phyloP scores from a whole-genome alignment of 2,329 filamentous ascomycete species.

The Chalaropsis ovoidea region DNA sequence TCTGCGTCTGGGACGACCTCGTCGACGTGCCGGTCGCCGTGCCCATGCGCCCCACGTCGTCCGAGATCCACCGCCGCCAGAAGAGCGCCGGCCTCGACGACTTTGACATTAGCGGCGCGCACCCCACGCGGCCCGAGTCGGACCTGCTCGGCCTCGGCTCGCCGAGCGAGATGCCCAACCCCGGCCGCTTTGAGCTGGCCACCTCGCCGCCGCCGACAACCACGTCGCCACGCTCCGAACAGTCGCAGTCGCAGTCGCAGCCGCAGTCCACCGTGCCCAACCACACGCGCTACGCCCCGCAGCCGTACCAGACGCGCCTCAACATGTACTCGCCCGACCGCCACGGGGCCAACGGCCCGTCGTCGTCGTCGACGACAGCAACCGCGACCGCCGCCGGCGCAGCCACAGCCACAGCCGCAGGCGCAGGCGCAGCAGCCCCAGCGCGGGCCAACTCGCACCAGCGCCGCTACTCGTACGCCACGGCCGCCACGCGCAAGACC shows the following conservation, averaged over 20 bases:
- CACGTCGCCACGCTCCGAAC: not conserved
- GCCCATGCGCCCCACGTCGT: conserved; percentile 72
- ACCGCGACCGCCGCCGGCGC: conserved; percentile 26
- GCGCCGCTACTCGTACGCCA: conserved; percentile 46
- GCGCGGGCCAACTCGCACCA: conserved; percentile 29
- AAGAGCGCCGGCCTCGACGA: conserved; percentile 50
- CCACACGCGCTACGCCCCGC: conserved; percentile 30
- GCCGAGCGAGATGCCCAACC: conserved; percentile 58
- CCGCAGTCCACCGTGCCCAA: conserved; percentile 17
- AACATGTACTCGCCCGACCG: conserved; percentile 40
- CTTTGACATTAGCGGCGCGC: conserved; percentile 66
- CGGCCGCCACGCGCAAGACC: conserved; percentile 39
- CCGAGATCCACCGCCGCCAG: conserved; percentile 66
- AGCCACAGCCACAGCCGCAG: conserved; percentile 30
- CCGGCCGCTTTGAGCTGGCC: conserved; percentile 62
- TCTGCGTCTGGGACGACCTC: conserved; percentile 96
- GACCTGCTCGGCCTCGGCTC: conserved; percentile 63
- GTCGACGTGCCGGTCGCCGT: conserved; percentile 93
- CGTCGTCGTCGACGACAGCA: not conserved
- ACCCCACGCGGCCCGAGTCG: conserved; percentile 35
- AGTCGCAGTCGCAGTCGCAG: not conserved
- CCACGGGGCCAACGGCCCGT: conserved; percentile 29
- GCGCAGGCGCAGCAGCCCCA: conserved; percentile 35
- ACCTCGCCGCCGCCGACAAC: conserved; percentile 32
- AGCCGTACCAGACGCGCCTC: conserved; percentile 35